Percentiles rank a stretch among this genome's conserved stretches.
Evolutionary conservation across 805 yeast species (phyloP).

Genomic region (Saturnispora quitensis): DNA sequence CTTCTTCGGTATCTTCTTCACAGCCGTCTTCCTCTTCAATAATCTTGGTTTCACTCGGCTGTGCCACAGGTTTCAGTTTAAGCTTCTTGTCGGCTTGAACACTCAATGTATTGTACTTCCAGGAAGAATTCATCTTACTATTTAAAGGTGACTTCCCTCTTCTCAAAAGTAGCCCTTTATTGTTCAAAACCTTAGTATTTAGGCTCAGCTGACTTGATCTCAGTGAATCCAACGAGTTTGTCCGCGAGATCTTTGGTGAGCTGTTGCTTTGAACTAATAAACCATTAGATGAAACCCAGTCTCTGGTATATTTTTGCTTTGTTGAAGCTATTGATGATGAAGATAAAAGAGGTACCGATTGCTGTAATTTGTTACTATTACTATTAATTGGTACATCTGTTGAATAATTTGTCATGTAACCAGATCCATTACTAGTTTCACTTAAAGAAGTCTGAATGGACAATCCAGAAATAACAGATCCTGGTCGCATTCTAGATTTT

Average conservation of each 20-base stretch:
- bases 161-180: conserved; percentile 12
- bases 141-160: conserved; percentile 29
- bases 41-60: conserved; percentile 50
- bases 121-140: conserved; percentile 22
- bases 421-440: conserved; percentile 41
- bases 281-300: conserved; percentile 25
- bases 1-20: conserved; percentile 8
- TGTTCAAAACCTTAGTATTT: conserved; percentile 4
- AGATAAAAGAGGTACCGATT: not conserved
- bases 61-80: conserved; percentile 43
- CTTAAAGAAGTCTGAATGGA: conserved; percentile 42
- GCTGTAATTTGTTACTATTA: not conserved
- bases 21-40: conserved; percentile 15
- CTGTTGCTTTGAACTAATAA: conserved; percentile 11
- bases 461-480: conserved; percentile 43
- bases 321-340: conserved; percentile 4
- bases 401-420: conserved; percentile 29
- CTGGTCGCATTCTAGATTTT: conserved; percentile 29
- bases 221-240: conserved; percentile 29
- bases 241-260: conserved; percentile 17
- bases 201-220: conserved; percentile 19
- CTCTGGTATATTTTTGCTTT: conserved; percentile 24
- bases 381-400: conserved; percentile 19
- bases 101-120: conserved; percentile 30
- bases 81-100: not conserved